Percentiles rank a stretch among this genome's conserved stretches.
Conservation (phyloP, 345 rosid genomes). For the Eucalyptus tenuipes region DNA sequence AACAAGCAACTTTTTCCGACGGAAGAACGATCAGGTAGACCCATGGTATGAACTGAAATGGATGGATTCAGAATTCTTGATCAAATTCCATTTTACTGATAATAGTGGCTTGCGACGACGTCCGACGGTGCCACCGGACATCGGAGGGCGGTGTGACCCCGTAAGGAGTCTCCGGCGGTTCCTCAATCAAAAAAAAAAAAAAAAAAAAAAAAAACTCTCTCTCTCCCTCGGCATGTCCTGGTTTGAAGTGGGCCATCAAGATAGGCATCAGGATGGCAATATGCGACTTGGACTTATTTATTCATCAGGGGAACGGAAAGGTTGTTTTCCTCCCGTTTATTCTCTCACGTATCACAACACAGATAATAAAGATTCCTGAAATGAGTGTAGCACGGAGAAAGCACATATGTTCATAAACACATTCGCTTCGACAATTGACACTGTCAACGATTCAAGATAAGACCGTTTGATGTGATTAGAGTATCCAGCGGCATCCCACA, state of each 20-base stretch:
- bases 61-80: not conserved
- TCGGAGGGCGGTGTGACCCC: no score
- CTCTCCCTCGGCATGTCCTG: not conserved
- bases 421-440: not conserved
- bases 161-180: no score
- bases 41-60: not conserved
- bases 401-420: not conserved
- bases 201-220: no score
- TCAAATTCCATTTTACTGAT: not conserved
- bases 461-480: not conserved
- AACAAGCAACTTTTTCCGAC: not conserved
- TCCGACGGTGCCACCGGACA: no score
- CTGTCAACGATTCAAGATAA: not conserved
- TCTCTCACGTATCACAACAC: not conserved
- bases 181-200: no score
- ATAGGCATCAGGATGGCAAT: not conserved
- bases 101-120: no score
- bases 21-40: rapidly evolving
- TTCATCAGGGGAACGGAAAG: not conserved
- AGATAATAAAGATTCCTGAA: not conserved
- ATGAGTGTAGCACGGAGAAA: not conserved
- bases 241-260: not conserved
- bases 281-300: not conserved
- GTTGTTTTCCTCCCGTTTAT: not conserved
- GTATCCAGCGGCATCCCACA: not conserved